These are phyloP conservation scores for Aureobasidium leucospermi DNA, from an alignment of 2,329 filamentous ascomycete genomes.

Conservation along the genomic window DNA sequence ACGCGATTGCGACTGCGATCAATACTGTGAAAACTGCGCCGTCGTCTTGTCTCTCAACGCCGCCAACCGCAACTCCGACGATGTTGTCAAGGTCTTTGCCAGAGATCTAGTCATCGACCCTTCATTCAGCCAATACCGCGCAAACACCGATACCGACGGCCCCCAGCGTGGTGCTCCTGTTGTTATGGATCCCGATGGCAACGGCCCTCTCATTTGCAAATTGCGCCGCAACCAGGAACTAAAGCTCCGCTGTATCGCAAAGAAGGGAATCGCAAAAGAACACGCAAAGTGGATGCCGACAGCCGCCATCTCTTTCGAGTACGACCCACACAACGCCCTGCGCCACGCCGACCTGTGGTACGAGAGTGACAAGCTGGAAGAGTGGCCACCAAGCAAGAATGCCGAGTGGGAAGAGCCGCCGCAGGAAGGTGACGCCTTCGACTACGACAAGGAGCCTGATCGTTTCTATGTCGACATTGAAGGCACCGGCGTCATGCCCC, in stretches of 20 bases:
- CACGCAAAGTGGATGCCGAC: conserved; percentile 97
- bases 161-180: conserved; percentile 59
- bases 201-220: conserved; percentile 83
- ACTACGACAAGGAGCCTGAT: conserved; percentile 75
- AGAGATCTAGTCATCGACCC: conserved; percentile 66
- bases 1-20: conserved; percentile 93
- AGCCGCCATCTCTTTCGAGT: conserved; percentile 90
- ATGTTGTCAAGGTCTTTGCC: conserved; percentile 90
- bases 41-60: conserved; percentile 79
- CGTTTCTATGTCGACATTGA: conserved; percentile 91
- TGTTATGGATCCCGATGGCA: conserved; percentile 72
- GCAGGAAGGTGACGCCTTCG: conserved; percentile 77
- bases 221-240: conserved; percentile 83
- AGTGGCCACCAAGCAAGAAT: conserved; percentile 69
- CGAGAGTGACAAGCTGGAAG: conserved; percentile 70
- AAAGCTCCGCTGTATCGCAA: conserved; percentile 83
- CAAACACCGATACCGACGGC: not conserved
- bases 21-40: conserved; percentile 87
- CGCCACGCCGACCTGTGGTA: conserved; percentile 92
- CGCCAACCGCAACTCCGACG: conserved; percentile 60
- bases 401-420: conserved; percentile 71
- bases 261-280: conserved; percentile 98
- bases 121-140: not conserved
- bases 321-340: conserved; percentile 95
- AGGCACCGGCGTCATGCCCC: conserved; percentile 77